Evolutionary conservation across 768 basidiomycete species (phyloP).

Genomic region (Strobilomyces dryophilus): DNA sequence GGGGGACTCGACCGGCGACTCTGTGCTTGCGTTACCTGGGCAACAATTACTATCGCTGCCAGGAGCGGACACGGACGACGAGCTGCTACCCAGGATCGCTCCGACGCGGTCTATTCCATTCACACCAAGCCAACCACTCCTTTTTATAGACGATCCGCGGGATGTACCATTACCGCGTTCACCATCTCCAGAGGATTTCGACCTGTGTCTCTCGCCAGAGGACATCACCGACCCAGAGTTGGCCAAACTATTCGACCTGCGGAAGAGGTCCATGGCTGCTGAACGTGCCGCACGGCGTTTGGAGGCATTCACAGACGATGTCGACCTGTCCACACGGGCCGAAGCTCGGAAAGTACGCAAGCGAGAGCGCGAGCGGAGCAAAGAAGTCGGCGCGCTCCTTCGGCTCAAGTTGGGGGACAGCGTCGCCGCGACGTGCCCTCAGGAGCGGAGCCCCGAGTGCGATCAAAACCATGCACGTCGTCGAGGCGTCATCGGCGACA

Average conservation of each 20-base stretch:
- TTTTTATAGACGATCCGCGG: slow-evolving; percentile 42
- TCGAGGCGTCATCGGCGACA: slow-evolving; percentile 23
- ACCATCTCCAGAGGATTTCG: slow-evolving; percentile 40
- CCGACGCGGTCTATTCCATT: slow-evolving; percentile 8
- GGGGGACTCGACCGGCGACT: slow-evolving; percentile 15
- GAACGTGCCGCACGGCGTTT: slow-evolving; percentile 29
- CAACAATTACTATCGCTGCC: slow-evolving; percentile 36
- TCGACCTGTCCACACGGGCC: slow-evolving; percentile 35
- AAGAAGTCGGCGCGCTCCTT: slow-evolving; percentile 54
- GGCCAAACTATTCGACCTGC: slow-evolving; percentile 37
- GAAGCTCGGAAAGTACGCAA: slow-evolving; percentile 45
- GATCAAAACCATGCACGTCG: slow-evolving; percentile 19
- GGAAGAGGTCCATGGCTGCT: slow-evolving; percentile 33
- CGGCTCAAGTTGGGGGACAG: slow-evolving; percentile 47
- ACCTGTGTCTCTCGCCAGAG: slow-evolving; percentile 33
- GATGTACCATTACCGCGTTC: slow-evolving; percentile 38
- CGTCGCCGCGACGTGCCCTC: slow-evolving; percentile 16
- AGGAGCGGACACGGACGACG: slow-evolving; percentile 41
- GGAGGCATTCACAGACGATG: slow-evolving; percentile 33
- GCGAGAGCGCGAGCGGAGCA: slow-evolving; percentile 49
- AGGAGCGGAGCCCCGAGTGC: slow-evolving; percentile 24
- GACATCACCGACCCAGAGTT: slow-evolving; percentile 36
- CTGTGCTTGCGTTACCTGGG: slow-evolving; percentile 14
- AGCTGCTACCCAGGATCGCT: slow-evolving; percentile 33
- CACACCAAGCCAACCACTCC: slow-evolving; percentile 26